Percentiles rank a stretch among this genome's conserved stretches.
Conservation (phyloP, 148 eudicot species). For the Diospyros kaki region DNA sequence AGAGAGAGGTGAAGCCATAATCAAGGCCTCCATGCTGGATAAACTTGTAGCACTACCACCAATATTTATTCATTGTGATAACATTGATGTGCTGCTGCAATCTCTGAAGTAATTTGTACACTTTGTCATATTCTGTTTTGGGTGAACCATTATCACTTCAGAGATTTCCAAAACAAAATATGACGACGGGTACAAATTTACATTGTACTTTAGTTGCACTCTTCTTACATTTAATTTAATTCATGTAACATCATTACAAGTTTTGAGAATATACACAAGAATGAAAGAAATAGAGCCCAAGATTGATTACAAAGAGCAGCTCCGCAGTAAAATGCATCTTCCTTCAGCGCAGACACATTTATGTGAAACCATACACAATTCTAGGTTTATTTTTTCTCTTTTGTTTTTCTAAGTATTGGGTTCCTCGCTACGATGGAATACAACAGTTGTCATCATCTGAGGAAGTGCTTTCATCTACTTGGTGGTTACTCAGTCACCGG, state of each 20-base stretch:
- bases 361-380: neutral
- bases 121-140: too few species aligned
- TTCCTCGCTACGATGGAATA: neutral
- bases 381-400: neutral
- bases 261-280: constrained; percentile 7
- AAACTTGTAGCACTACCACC: too few species aligned
- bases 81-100: too few species aligned
- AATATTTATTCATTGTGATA: too few species aligned
- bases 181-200: too few species aligned
- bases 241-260: neutral
- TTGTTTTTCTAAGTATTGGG: too few species aligned
- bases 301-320: neutral
- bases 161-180: too few species aligned
- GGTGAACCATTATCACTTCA: too few species aligned
- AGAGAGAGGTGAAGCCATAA: too few species aligned
- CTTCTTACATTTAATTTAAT: neutral
- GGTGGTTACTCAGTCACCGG: constrained; percentile 26
- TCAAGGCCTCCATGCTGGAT: too few species aligned
- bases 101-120: too few species aligned
- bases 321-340: constrained; percentile 23
- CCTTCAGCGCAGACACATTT: neutral
- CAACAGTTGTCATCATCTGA: neutral
- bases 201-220: neutral
- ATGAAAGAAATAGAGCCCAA: neutral
- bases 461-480: constrained; percentile 12